phyloP scores from a whole-genome alignment of 192 early-diverging fungal species.

The Coemansia sp. region DNA sequence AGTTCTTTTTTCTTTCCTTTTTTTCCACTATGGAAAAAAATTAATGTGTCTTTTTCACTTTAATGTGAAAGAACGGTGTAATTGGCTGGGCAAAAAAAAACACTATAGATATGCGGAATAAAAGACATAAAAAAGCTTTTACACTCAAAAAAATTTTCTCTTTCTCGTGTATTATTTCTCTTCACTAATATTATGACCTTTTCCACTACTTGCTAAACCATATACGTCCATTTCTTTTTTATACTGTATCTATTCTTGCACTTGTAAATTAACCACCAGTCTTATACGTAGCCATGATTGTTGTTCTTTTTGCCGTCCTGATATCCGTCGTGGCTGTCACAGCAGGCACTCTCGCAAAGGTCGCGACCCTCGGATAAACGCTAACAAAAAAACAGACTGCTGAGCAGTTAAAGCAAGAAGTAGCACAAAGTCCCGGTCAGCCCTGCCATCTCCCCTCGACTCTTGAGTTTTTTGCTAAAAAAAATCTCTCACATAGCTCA shows the following conservation, averaged over 20 bases:
- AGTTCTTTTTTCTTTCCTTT: not conserved
- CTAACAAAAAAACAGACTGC: not conserved
- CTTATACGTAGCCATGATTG: constrained; percentile 27
- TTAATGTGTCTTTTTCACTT: constrained; percentile 2
- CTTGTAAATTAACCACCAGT: not conserved
- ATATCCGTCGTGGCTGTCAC: constrained; percentile 41
- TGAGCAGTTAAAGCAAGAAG: too few relatives aligned
- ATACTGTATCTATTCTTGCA: not conserved
- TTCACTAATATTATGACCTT: not conserved
- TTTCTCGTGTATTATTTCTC: not conserved
- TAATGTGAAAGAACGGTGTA: too few relatives aligned
- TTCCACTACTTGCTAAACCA: not conserved
- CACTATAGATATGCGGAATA: too few relatives aligned
- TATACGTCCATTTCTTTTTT: not conserved
- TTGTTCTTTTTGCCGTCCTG: constrained; percentile 38
- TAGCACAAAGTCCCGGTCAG: too few relatives aligned
- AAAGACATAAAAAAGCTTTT: too few relatives aligned
- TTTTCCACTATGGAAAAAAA: not conserved
- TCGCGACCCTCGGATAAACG: constrained; percentile 28
- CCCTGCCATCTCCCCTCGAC: too few relatives aligned
- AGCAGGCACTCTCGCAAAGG: constrained; percentile 41
- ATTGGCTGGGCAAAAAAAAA: too few relatives aligned
- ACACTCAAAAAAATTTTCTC: not conserved
- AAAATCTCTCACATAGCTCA: too few relatives aligned
- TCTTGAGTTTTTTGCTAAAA: too few relatives aligned